These are phyloP conservation scores for Kluyveromyces nonfermentans DNA, from an alignment of 805 yeast genomes.

Conservation along the genomic window DNA sequence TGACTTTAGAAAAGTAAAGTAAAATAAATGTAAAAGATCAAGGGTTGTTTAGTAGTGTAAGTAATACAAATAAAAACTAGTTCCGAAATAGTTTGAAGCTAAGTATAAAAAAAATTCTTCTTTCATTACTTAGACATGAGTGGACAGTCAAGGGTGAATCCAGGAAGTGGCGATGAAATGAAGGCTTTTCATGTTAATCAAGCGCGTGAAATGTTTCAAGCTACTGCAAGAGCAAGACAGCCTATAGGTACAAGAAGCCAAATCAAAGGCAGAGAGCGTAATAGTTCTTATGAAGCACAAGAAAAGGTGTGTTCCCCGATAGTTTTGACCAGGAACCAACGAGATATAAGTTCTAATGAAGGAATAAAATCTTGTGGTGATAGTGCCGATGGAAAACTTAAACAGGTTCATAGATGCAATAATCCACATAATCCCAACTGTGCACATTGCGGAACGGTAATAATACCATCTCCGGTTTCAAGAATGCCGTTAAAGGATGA, in stretches of 20 bases:
- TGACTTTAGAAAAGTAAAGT: not conserved
- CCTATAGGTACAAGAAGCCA: not conserved
- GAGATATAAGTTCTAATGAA: not conserved
- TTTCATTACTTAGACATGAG: not conserved
- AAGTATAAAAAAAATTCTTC: not conserved
- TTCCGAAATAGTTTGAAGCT: no score
- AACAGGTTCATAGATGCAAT: slow-evolving; percentile 19
- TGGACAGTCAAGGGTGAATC: slow-evolving; percentile 1
- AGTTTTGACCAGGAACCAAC: not conserved
- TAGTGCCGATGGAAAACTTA: not conserved
- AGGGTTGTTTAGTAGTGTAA: not conserved
- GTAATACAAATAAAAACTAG: not conserved
- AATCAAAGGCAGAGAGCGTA: not conserved
- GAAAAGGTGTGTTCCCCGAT: not conserved
- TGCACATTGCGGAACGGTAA: slow-evolving; percentile 57
- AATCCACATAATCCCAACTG: slow-evolving; percentile 40
- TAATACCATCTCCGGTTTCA: slow-evolving; percentile 70
- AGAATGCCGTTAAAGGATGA: slow-evolving; percentile 51
- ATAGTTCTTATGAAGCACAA: not conserved
- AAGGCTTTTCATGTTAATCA: slow-evolving; percentile 45
- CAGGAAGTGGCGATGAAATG: slow-evolving; percentile 30
- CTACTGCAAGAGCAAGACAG: slow-evolving; percentile 28
- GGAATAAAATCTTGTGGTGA: not conserved
- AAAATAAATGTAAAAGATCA: not conserved
- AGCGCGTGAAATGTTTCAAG: slow-evolving; percentile 55